A percentile compares a stretch with the other conserved stretches of the same genome.
Evolutionary conservation across 192 early-diverging fungal genomes (phyloP).

Genomic region (Neocallimastix lanati): DNA sequence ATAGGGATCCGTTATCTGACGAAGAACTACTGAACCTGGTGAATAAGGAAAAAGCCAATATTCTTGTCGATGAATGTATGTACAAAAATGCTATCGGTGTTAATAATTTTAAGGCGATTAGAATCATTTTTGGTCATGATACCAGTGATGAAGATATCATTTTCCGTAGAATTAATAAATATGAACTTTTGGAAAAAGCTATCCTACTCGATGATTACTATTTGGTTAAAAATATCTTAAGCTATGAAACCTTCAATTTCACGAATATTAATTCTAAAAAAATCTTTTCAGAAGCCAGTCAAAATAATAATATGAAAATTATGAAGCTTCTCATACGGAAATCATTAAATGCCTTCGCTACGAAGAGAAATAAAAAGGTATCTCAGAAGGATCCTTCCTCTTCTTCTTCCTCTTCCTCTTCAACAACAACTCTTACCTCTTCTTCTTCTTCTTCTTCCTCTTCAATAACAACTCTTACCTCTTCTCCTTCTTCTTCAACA

Average conservation of each 20-base stretch:
- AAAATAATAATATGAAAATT: background rate
- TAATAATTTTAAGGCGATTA: background rate
- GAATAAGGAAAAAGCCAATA: background rate
- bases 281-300: background rate
- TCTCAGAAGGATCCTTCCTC: too few relatives aligned
- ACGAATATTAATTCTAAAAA: background rate
- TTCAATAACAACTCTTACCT: too few relatives aligned
- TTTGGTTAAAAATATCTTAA: background rate
- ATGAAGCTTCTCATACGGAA: background rate
- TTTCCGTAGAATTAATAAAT: background rate
- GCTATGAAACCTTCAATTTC: background rate
- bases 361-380: background rate
- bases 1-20: background rate
- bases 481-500: too few relatives aligned
- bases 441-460: too few relatives aligned
- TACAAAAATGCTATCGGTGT: background rate
- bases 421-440: too few relatives aligned
- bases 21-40: background rate
- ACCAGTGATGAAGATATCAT: background rate
- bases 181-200: background rate
- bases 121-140: background rate
- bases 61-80: background rate
- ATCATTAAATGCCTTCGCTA: background rate
- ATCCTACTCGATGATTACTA: background rate
- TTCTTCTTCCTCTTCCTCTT: too few relatives aligned